Percentiles rank a stretch among this genome's conserved stretches.
These are phyloP conservation scores for Bidens hawaiensis DNA, from an alignment of 140 eudicot genomes.

Conservation along the genomic window DNA sequence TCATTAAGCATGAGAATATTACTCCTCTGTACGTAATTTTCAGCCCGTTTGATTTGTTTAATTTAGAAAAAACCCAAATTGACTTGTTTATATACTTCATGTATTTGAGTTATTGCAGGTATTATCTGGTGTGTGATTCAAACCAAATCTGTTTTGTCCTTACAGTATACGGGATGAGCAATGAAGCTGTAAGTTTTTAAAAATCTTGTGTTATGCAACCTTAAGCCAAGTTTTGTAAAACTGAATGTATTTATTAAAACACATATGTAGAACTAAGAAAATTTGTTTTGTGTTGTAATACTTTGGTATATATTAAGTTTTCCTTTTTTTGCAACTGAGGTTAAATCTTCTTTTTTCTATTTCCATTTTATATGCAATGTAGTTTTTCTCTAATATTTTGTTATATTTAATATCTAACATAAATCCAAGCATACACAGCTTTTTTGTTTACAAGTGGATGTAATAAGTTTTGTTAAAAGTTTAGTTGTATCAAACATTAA, in stretches of 20 bases:
- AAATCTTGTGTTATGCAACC: conserved; percentile 2
- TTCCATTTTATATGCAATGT: neutral
- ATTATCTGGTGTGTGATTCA: conserved; percentile 76
- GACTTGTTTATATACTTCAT: neutral
- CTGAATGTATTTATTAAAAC: neutral
- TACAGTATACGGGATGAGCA: conserved; percentile 70
- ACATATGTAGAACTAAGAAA: neutral
- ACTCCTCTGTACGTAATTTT: conserved; percentile 66
- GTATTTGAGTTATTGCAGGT: conserved; percentile 48
- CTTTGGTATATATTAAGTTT: too few species aligned
- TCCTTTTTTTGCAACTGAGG: too few species aligned
- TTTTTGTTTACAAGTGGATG: neutral
- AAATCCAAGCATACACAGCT: neutral
- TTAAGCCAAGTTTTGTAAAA: neutral
- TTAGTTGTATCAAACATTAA: neutral
- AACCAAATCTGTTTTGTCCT: conserved; percentile 66
- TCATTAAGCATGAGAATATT: conserved; percentile 57
- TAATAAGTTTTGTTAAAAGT: neutral
- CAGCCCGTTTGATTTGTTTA: neutral
- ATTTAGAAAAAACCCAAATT: neutral
- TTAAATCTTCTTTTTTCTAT: neutral
- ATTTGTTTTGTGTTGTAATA: neutral
- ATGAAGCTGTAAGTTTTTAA: conserved; percentile 60
- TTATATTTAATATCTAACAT: neutral
- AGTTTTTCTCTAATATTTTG: neutral